These are phyloP conservation scores for Beauveria medogensis DNA, from an alignment of 2,329 filamentous ascomycete species.

Conservation along the genomic window DNA sequence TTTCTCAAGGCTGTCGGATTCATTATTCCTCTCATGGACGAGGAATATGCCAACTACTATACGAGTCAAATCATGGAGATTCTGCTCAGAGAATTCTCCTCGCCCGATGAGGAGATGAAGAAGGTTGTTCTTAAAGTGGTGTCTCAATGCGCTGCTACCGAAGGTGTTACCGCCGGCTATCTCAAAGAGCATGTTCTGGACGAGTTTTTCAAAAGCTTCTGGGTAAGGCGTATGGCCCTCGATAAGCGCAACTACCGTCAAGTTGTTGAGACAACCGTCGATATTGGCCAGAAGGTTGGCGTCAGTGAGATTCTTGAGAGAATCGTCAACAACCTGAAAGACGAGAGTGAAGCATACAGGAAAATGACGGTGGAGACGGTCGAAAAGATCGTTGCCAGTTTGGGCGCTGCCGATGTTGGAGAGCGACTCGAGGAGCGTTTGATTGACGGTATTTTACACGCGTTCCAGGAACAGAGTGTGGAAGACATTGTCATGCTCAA, in stretches of 20 bases:
- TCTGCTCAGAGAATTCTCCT: constrained; percentile 87
- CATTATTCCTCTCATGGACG: constrained; percentile 98
- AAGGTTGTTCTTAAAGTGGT: constrained; percentile 98
- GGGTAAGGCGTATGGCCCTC: constrained; percentile 92
- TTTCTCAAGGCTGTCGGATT: constrained; percentile 97
- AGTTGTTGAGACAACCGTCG: constrained; percentile 95
- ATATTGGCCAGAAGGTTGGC: constrained; percentile 95
- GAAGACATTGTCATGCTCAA: constrained; percentile 96
- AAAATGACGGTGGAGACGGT: constrained; percentile 99
- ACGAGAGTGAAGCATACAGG: constrained; percentile 93
- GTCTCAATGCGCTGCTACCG: constrained; percentile 88
- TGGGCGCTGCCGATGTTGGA: constrained; percentile 89
- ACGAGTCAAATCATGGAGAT: constrained; percentile 99
- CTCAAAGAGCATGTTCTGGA: constrained; percentile 90
- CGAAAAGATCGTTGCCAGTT: constrained; percentile 88
- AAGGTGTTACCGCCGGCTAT: constrained; percentile 90
- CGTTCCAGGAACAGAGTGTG: constrained; percentile 96
- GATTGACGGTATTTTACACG: constrained; percentile 88
- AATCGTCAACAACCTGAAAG: constrained; percentile 91
- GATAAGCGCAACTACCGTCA: constrained; percentile 97
- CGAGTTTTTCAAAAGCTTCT: constrained; percentile 98
- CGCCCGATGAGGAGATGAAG: constrained; percentile 99
- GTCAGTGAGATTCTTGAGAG: constrained; percentile 90
- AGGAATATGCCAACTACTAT: constrained; percentile 99
- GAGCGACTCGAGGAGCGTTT: constrained; percentile 88